Conservation (phyloP, 148 eudicot species). For the Polygonum aviculare region DNA sequence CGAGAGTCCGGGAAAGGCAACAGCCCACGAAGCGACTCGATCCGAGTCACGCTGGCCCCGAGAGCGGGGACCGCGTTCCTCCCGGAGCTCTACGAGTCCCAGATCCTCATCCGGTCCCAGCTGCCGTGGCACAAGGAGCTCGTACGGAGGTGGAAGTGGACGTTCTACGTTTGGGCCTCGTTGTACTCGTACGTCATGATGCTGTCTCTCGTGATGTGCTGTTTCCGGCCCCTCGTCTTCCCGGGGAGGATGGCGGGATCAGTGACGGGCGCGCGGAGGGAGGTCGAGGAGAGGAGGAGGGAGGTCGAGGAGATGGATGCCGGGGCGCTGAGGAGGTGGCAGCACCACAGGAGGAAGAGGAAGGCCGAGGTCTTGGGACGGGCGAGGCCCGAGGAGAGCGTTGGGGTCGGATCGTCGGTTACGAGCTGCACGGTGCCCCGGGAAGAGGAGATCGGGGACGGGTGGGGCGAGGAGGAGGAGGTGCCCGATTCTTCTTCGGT, state of each 20-base stretch:
- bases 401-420: constrained; percentile 26
- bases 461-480: neutral
- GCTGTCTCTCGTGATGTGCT: constrained; percentile 33
- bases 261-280: neutral
- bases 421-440: constrained; percentile 31
- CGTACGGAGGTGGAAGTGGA: constrained; percentile 62
- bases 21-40: constrained; percentile 28
- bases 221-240: constrained; percentile 36
- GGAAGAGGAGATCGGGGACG: constrained; percentile 3
- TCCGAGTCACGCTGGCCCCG: constrained; percentile 45
- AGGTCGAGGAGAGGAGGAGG: constrained; percentile 6
- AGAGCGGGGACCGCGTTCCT: constrained; percentile 35
- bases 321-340: constrained; percentile 52
- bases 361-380: constrained; percentile 40
- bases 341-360: constrained; percentile 47
- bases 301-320: constrained; percentile 27
- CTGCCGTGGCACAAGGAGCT: constrained; percentile 55
- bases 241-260: constrained; percentile 13
- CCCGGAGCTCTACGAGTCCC: constrained; percentile 62
- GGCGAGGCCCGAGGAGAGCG: constrained; percentile 1
- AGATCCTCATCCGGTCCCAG: constrained; percentile 50
- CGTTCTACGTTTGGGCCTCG: constrained; percentile 71
- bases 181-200: constrained; percentile 34
- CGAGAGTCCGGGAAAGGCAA: constrained; percentile 25
- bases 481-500: constrained; percentile 2